These are phyloP conservation scores for Mycena chlorophos DNA, from an alignment of 768 basidiomycete genomes.

Conservation along the genomic window DNA sequence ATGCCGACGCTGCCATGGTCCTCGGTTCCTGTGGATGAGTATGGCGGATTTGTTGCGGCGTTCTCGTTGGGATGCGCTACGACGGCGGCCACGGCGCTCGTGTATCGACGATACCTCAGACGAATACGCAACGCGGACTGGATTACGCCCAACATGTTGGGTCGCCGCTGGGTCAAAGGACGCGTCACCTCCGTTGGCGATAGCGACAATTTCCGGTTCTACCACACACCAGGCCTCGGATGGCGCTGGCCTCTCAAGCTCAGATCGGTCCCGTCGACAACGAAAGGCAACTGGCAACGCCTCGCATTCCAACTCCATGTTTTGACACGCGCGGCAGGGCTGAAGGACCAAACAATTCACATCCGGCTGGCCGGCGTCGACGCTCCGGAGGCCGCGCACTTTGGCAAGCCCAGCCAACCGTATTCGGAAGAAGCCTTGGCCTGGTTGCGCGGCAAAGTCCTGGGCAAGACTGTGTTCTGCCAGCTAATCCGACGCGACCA, in stretches of 20 bases:
- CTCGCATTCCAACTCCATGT: background rate
- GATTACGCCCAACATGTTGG: slow-evolving; percentile 64
- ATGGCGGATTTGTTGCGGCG: slow-evolving; percentile 31
- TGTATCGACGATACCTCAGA: slow-evolving; percentile 53
- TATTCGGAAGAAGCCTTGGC: slow-evolving; percentile 70
- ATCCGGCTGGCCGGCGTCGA: slow-evolving; percentile 90
- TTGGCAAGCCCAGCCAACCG: slow-evolving; percentile 78
- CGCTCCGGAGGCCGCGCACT: slow-evolving; percentile 91
- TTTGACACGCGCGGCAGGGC: slow-evolving; percentile 42
- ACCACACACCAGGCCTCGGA: slow-evolving; percentile 79
- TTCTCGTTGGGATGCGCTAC: slow-evolving; percentile 44
- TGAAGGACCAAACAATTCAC: slow-evolving; percentile 81
- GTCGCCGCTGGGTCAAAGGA: slow-evolving; percentile 71
- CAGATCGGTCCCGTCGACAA: slow-evolving; percentile 55
- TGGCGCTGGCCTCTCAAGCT: slow-evolving; percentile 76
- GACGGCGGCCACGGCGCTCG: slow-evolving; percentile 32
- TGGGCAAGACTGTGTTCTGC: slow-evolving; percentile 64
- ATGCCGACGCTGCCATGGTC: too few relatives aligned
- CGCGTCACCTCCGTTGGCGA: slow-evolving; percentile 87
- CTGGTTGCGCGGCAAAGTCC: slow-evolving; percentile 63
- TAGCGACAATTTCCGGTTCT: slow-evolving; percentile 85
- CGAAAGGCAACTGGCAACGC: slow-evolving; percentile 51
- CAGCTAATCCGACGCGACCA: slow-evolving; percentile 79
- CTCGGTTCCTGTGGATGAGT: too few relatives aligned
- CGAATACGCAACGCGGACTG: slow-evolving; percentile 68